A percentile compares a stretch with the other conserved stretches of the same genome.
phyloP scores from a whole-genome alignment of 2,329 filamentous ascomycete genomes.

The Corinectria fuckeliana region DNA sequence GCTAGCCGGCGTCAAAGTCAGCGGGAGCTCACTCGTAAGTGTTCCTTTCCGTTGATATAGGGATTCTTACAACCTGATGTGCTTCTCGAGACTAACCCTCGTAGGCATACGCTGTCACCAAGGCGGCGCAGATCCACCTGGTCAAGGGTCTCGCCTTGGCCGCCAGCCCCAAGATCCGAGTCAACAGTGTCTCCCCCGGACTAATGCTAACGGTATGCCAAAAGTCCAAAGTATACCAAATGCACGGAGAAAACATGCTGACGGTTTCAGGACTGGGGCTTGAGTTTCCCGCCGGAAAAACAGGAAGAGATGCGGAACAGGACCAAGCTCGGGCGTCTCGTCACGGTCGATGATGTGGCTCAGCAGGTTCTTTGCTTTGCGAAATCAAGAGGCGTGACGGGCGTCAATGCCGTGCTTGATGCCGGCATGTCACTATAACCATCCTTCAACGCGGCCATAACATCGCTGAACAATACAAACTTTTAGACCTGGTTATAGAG shows the following conservation, averaged over 20 bases:
- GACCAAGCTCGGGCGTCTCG: slow-evolving; percentile 65
- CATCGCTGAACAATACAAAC: not conserved
- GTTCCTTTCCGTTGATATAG: too few species aligned
- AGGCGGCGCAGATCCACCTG: slow-evolving; percentile 72
- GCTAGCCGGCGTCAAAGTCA: slow-evolving; percentile 67
- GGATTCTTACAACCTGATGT: too few species aligned
- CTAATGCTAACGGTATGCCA: slow-evolving; percentile 53
- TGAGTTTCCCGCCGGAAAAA: slow-evolving; percentile 62
- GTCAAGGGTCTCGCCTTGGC: slow-evolving; percentile 60
- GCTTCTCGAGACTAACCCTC: not conserved
- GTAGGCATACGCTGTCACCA: slow-evolving; percentile 77
- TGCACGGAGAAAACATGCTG: not conserved
- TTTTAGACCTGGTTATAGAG: not conserved
- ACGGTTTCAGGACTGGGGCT: slow-evolving; percentile 64
- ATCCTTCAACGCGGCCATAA: not conserved
- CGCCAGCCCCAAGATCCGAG: slow-evolving; percentile 61
- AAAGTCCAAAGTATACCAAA: too few species aligned
- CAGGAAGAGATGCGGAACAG: slow-evolving; percentile 60
- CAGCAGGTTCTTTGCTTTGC: slow-evolving; percentile 59
- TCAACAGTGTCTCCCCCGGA: slow-evolving; percentile 65
- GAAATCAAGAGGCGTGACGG: slow-evolving; percentile 56
- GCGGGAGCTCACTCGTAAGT: slow-evolving; percentile 63
- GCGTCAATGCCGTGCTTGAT: slow-evolving; percentile 59
- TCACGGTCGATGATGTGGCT: slow-evolving; percentile 59
- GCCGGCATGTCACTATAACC: slow-evolving; percentile 17